Conservation (phyloP, 1,284 basidiomycete species). For the Kalmanozyma brasiliensis region DNA sequence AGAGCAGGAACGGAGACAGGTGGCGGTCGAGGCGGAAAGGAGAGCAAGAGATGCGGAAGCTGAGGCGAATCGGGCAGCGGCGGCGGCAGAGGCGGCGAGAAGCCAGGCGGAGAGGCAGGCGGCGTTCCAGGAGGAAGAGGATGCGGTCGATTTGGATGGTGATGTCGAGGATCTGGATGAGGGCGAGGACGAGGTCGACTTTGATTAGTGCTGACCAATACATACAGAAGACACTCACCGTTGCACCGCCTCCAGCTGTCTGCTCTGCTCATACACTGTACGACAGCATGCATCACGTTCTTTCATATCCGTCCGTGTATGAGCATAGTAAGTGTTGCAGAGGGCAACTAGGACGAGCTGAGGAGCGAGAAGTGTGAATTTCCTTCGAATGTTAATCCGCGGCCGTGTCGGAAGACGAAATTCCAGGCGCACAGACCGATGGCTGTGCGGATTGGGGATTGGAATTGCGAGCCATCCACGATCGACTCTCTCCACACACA, state of each 20-base stretch:
- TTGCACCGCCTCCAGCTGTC: no score
- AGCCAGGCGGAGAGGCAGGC: constrained; percentile 40
- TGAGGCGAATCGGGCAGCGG: constrained; percentile 29
- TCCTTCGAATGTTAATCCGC: no score
- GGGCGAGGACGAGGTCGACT: constrained; percentile 47
- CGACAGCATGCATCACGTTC: no score
- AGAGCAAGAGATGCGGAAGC: constrained; percentile 44
- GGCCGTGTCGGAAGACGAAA: background rate
- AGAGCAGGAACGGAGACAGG: constrained; percentile 24
- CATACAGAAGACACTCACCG: no score
- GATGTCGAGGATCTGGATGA: constrained; percentile 59
- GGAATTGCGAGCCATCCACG: constrained; percentile 27
- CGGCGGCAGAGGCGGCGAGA: constrained; percentile 32
- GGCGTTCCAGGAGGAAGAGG: constrained; percentile 42
- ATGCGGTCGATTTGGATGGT: constrained; percentile 51
- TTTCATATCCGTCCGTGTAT: no score
- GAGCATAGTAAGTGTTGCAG: no score
- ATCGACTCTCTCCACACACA: constrained; percentile 22
- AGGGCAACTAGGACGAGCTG: no score
- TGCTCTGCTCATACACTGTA: no score
- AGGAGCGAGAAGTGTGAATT: no score
- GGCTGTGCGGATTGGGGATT: constrained; percentile 21
- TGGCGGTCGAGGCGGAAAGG: constrained; percentile 32
- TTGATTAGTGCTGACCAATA: constrained; percentile 24
- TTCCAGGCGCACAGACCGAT: constrained; percentile 36